Evolutionary conservation across 2,329 filamentous ascomycete genomes (phyloP).

Genomic region (Chaetomium globosum): DNA sequence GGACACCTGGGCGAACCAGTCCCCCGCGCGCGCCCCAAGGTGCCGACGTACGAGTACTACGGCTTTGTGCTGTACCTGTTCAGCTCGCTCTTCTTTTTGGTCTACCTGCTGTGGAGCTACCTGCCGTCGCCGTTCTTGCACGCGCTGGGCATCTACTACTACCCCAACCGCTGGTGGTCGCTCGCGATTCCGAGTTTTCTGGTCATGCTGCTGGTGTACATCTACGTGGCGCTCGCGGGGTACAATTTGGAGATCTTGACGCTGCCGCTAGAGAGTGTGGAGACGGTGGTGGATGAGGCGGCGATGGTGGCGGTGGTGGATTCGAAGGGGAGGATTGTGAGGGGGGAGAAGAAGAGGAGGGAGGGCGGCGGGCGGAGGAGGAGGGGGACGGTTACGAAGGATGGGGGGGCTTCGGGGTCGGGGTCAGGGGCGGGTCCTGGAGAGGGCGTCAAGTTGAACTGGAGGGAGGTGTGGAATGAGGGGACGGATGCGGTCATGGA

Average conservation of each 20-base stretch:
- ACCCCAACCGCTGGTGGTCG: slow-evolving; percentile 97
- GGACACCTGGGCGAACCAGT: slow-evolving; percentile 59
- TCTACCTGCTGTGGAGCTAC: slow-evolving; percentile 80
- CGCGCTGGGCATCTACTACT: slow-evolving; percentile 92
- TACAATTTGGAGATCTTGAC: slow-evolving; percentile 93
- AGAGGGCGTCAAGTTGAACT: slow-evolving; percentile 54
- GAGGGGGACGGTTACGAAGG: slow-evolving; percentile 28
- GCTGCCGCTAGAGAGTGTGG: slow-evolving; percentile 73
- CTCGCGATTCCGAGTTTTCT: slow-evolving; percentile 88
- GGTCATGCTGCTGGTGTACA: slow-evolving; percentile 85
- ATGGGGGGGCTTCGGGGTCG: slow-evolving; percentile 23
- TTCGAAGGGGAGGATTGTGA: slow-evolving; percentile 59
- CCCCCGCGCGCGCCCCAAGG: slow-evolving; percentile 83
- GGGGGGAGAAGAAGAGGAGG: slow-evolving; percentile 44
- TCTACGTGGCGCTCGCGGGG: slow-evolving; percentile 86
- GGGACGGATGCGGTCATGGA: slow-evolving; percentile 98
- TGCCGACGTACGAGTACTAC: slow-evolving; percentile 99
- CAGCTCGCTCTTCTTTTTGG: slow-evolving; percentile 76
- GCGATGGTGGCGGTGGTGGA: slow-evolving; percentile 85
- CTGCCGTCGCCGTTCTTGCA: slow-evolving; percentile 90
- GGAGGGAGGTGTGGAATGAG: slow-evolving; percentile 83
- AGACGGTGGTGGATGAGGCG: slow-evolving; percentile 89
- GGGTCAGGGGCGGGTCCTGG: too few species aligned
- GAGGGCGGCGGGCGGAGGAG: slow-evolving; percentile 41
- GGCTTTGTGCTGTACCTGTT: slow-evolving; percentile 96